A percentile compares a stretch with the other conserved stretches of the same genome.
These are phyloP conservation scores for Fusarium temperatum DNA, from an alignment of 2,329 filamentous ascomycete species.

Conservation along the genomic window DNA sequence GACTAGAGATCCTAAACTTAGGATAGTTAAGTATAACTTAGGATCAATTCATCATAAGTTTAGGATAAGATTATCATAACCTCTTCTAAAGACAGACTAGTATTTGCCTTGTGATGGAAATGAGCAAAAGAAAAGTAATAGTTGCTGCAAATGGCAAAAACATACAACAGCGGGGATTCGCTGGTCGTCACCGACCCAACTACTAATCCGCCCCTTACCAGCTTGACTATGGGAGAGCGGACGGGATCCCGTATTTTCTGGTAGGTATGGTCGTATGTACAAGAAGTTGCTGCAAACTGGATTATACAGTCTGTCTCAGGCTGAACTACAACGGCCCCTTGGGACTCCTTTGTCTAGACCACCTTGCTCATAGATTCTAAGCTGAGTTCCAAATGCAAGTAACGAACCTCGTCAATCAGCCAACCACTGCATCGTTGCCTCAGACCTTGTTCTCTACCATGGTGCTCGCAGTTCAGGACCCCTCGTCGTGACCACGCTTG, in stretches of 20 bases:
- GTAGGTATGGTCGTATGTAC: not conserved
- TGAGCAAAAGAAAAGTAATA: not conserved
- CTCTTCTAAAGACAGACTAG: not conserved
- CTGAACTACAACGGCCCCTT: not conserved
- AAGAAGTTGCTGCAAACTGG: too few species aligned
- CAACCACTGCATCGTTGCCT: not conserved
- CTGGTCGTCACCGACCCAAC: not conserved
- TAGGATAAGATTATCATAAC: not conserved
- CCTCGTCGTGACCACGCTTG: not conserved
- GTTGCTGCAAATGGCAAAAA: not conserved
- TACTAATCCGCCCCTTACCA: not conserved
- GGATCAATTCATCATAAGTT: not conserved
- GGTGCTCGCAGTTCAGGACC: not conserved
- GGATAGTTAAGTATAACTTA: not conserved
- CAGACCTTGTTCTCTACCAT: fast-evolving
- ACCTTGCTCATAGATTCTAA: too few species aligned
- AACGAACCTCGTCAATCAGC: not conserved
- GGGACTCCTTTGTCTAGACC: too few species aligned
- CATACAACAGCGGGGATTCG: not conserved
- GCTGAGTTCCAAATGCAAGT: not conserved
- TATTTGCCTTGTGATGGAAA: not conserved
- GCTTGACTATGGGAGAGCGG: not conserved
- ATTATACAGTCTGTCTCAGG: fast-evolving
- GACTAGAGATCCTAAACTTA: not conserved
- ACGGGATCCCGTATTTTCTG: conserved; percentile 5